Evolutionary conservation across 768 basidiomycete genomes (phyloP).

Genomic region (Mycena floridula): DNA sequence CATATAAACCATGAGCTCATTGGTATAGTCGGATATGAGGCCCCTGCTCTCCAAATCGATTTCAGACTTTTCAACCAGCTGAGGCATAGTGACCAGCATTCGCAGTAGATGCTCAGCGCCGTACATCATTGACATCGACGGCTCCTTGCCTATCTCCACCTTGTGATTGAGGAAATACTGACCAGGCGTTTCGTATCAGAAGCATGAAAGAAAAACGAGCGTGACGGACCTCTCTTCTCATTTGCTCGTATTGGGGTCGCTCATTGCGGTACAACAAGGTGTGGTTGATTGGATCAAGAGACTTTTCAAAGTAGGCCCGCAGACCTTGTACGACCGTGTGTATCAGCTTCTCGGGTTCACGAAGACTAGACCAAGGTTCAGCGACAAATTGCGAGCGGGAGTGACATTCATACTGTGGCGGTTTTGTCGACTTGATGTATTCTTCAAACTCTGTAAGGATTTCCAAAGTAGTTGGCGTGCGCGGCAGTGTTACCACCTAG

Average conservation of each 20-base stretch:
- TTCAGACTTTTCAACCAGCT: background rate
- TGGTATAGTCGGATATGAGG: constrained; percentile 7
- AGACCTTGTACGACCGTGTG: constrained; percentile 63
- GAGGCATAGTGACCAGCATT: constrained; percentile 35
- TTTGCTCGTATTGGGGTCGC: constrained; percentile 81
- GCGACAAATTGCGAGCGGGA: no score
- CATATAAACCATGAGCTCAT: no score
- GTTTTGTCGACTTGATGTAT: background rate
- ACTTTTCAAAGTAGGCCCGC: constrained; percentile 67
- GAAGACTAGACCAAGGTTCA: constrained; percentile 30
- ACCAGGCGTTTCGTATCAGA: no score
- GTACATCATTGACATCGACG: constrained; percentile 64
- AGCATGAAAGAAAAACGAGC: background rate
- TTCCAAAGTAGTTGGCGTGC: background rate
- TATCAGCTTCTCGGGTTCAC: constrained; percentile 47
- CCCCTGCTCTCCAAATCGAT: background rate
- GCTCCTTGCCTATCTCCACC: constrained; percentile 44
- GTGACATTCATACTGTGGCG: background rate
- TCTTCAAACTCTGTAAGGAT: background rate
- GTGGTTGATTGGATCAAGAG: constrained; percentile 65
- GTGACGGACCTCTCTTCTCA: constrained; percentile 43
- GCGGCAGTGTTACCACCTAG: background rate
- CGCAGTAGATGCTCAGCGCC: constrained; percentile 70
- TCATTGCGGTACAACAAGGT: constrained; percentile 94
- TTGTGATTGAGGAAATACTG: constrained; percentile 45